Base-by-base conservation (phyloP, 768 basidiomycete genomes). In the Rhizopogon roseolus region DNA sequence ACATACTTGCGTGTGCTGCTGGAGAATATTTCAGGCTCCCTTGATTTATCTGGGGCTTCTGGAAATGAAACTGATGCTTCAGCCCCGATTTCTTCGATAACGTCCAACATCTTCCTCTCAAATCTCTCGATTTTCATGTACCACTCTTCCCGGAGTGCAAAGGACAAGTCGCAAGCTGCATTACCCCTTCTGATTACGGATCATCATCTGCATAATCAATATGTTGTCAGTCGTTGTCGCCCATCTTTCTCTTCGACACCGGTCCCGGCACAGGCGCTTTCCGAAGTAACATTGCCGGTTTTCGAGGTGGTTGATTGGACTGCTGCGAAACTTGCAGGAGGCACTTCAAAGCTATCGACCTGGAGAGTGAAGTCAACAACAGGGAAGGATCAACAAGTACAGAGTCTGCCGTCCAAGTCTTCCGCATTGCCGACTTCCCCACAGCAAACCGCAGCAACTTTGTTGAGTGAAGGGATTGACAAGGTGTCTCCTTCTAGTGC, bases 151-250 rank as follows among this genome's bases (percentile, higher is more conserved):
- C 27, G 32, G 32, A 46, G 13, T 22, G 32, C 14, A 5, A 34
- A 22, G 29, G 58, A 62, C 6, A 63, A 59, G 50, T n/a, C 41
- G 27, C 68, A 64, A 46, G 29, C 60, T 45, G 80, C 84, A 25
- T 76, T 78, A 13, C 93, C 93, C 11, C 69, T 96, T 41, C 62
- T 96, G 16, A 79, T 93, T 45, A 84, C 83, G 9, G 93, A 95
- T 62, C 77, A 76, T n/a, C 68, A 81, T 57, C 79, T 95, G 16
- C 64, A 73, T 13, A 68, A 68, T 6, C 87, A 89, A 56, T 88
- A 88, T 66, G 58, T 74, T 36, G 49, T 64, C 17, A 54, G 56
- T 6, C 80, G 81, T 61, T 45, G 62, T 40, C 79, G 81, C 52
- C 80, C 80, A 19, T 64, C 64, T 38, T 56, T 68, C 8, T 42